A percentile compares a stretch with the other conserved stretches of the same genome.
Evolutionary conservation across 176 grass and related monocot genomes (phyloP).

Genomic region (Avena sativa): DNA sequence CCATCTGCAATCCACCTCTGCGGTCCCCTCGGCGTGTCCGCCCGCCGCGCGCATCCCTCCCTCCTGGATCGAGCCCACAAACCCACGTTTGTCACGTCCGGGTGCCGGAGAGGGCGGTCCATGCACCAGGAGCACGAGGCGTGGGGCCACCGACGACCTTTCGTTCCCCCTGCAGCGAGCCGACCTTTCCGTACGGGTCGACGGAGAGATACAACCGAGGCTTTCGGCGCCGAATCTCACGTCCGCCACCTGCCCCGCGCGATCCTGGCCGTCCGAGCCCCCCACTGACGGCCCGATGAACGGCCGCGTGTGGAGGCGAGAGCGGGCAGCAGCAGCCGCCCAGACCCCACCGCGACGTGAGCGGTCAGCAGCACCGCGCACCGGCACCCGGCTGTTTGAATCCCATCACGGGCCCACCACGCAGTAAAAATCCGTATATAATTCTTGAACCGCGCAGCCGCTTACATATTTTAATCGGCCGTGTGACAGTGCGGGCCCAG

Average conservation of each 20-base stretch:
- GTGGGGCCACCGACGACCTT: slow-evolving; percentile 46
- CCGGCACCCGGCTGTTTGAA: slow-evolving; percentile 54
- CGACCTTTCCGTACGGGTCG: slow-evolving; percentile 46
- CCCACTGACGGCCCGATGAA: neutral
- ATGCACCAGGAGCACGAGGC: slow-evolving; percentile 14
- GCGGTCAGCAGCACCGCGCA: slow-evolving; percentile 36
- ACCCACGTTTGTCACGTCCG: slow-evolving; percentile 34
- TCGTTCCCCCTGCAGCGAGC: slow-evolving; percentile 22
- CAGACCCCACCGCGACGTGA: slow-evolving; percentile 52
- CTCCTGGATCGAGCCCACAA: slow-evolving; percentile 38
- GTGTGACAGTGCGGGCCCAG: neutral
- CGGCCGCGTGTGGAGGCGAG: neutral
- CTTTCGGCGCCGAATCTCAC: slow-evolving; percentile 59
- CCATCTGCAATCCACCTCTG: slow-evolving; percentile 49
- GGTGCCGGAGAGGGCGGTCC: neutral
- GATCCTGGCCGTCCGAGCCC: neutral
- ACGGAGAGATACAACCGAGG: slow-evolving; percentile 57
- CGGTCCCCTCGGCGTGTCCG: slow-evolving; percentile 49
- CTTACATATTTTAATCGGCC: accelerated
- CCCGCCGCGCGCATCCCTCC: neutral
- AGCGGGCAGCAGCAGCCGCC: neutral
- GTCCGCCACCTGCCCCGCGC: slow-evolving; percentile 35
- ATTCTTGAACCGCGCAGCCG: neutral
- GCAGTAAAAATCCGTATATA: slow-evolving; percentile 35
- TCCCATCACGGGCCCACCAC: slow-evolving; percentile 17